phyloP scores from a whole-genome alignment of 2,329 filamentous ascomycete species.

The Karstenula rhodostoma region DNA sequence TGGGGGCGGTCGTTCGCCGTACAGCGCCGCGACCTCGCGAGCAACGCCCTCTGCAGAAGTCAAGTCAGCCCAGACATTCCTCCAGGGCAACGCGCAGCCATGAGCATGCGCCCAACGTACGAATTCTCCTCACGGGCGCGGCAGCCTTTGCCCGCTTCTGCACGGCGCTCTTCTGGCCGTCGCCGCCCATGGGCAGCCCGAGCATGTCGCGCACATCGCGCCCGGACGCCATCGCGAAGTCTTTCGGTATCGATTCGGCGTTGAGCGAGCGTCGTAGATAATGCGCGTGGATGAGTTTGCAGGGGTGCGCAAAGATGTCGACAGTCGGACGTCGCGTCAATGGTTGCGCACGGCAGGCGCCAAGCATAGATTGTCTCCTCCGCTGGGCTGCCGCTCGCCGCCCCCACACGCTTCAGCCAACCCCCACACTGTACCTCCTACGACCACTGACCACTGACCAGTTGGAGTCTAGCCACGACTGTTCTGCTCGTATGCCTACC shows the following conservation, averaged over 20 bases:
- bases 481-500: not conserved
- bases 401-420: not conserved
- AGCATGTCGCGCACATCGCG: conserved; percentile 86
- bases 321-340: conserved; percentile 23
- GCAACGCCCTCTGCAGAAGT: conserved; percentile 47
- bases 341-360: conserved; percentile 14
- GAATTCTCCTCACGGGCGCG: conserved; percentile 61
- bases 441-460: no score
- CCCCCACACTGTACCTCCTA: not conserved
- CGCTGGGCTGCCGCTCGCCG: not conserved
- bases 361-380: not conserved
- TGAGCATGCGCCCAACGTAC: conserved; percentile 49
- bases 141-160: conserved; percentile 77
- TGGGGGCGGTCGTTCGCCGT: conserved; percentile 52
- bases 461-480: not conserved
- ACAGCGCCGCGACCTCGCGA: conserved; percentile 51
- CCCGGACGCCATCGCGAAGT: conserved; percentile 46
- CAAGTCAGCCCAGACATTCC: conserved; percentile 26
- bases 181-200: conserved; percentile 71
- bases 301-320: conserved; percentile 30
- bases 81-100: not conserved
- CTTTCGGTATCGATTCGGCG: conserved; percentile 28
- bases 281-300: conserved; percentile 36
- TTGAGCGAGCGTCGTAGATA: conserved; percentile 9
- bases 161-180: conserved; percentile 57